These are phyloP conservation scores for Cymbopogon flexuosus DNA, from an alignment of 202 grass and related monocot species.

Conservation along the genomic window DNA sequence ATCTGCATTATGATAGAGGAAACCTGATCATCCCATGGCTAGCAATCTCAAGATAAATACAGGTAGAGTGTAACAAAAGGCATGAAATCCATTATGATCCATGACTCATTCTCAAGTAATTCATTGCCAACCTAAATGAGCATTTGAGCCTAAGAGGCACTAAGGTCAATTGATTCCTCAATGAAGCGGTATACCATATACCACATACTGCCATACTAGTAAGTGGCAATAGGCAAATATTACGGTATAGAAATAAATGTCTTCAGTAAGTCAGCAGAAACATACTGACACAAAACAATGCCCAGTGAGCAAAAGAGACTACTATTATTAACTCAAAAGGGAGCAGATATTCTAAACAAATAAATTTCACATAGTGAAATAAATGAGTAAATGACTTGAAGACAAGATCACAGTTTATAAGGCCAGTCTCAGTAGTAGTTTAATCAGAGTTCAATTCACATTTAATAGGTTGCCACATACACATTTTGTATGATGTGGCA, in stretches of 20 bases:
- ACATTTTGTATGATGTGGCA: too few species aligned
- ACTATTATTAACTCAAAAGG: neutral
- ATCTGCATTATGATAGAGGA: conserved; percentile 39
- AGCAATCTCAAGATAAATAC: conserved; percentile 2
- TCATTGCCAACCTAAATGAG: neutral
- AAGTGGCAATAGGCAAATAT: neutral
- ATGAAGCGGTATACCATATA: neutral
- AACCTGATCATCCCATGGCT: neutral
- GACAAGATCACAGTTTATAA: neutral
- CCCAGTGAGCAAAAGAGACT: neutral
- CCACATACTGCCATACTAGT: neutral
- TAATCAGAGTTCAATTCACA: too few species aligned
- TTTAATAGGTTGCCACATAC: too few species aligned
- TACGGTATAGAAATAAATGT: neutral
- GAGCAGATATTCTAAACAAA: neutral
- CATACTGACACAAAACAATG: neutral
- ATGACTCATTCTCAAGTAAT: neutral
- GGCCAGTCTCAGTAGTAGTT: too few species aligned
- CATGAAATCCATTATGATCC: neutral
- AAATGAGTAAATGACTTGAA: neutral
- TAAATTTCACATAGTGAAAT: conserved; percentile 1
- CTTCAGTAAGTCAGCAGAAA: neutral
- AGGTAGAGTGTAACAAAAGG: neutral
- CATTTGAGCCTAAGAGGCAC: neutral
- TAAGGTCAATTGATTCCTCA: neutral